phyloP scores from a whole-genome alignment of 2,329 filamentous ascomycete genomes.

The Xenoacremonium recifei region DNA sequence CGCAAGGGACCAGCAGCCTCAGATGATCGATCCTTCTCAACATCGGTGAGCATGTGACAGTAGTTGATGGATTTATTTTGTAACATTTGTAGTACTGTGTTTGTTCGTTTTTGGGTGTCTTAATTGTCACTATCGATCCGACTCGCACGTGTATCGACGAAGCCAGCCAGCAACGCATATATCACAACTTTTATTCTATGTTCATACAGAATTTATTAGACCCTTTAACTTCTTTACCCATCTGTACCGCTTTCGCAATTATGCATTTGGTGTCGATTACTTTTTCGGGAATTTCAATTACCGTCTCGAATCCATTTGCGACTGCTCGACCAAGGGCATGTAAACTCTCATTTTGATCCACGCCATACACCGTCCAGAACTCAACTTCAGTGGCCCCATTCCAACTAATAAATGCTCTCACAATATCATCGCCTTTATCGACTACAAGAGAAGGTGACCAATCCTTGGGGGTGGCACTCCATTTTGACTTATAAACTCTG shows the following conservation, averaged over 20 bases:
- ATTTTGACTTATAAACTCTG: constrained; percentile 22
- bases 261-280: constrained; percentile 18
- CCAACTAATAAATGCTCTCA: constrained; percentile 22
- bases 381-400: constrained; percentile 26
- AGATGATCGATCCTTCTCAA: too few relatives aligned
- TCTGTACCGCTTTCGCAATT: constrained; percentile 16
- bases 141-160: too few relatives aligned
- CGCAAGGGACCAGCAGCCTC: too few relatives aligned
- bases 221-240: constrained; percentile 14
- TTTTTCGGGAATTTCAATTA: constrained; percentile 13
- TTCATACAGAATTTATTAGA: constrained; percentile 19
- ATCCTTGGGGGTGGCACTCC: constrained; percentile 18
- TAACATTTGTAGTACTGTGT: too few relatives aligned
- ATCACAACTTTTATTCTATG: too few relatives aligned
- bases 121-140: too few relatives aligned
- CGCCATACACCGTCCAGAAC: constrained; percentile 18
- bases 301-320: constrained; percentile 21
- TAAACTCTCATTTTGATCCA: constrained; percentile 2
- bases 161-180: too few relatives aligned
- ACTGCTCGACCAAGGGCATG: constrained; percentile 3
- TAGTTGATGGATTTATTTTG: too few relatives aligned
- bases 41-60: too few relatives aligned
- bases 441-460: constrained; percentile 16
- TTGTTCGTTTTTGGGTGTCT: too few relatives aligned
- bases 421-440: constrained; percentile 1